Percentiles rank a stretch among this genome's conserved stretches.
Evolutionary conservation across 371 early-diverging fungal species (phyloP).

Genomic region (Lichtheimia ornata): DNA sequence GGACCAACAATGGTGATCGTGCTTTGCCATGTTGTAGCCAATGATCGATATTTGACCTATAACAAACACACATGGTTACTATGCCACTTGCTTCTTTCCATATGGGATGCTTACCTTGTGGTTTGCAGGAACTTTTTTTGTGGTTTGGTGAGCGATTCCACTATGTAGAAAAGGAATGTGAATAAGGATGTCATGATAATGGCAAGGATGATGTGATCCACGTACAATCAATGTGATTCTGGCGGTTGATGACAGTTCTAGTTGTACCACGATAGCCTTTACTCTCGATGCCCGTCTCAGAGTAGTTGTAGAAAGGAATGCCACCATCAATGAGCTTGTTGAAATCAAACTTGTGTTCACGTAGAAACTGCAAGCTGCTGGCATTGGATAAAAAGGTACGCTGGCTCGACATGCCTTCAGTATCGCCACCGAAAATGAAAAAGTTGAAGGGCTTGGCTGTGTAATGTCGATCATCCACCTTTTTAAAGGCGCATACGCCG

Average conservation of each 20-base stretch:
- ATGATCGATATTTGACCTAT: conserved; percentile 16
- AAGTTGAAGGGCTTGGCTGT: conserved; percentile 83
- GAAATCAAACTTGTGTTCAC: conserved; percentile 76
- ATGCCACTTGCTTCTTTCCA: neutral
- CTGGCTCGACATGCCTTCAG: conserved; percentile 33
- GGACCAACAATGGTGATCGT: conserved; percentile 34
- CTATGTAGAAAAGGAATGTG: neutral
- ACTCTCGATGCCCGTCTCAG: conserved; percentile 17
- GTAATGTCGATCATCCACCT: conserved; percentile 53
- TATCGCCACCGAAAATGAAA: conserved; percentile 74
- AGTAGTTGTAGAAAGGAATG: conserved; percentile 43
- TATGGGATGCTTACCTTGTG: neutral
- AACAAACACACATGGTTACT: neutral
- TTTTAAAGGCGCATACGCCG: conserved; percentile 77
- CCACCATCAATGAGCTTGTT: conserved; percentile 61
- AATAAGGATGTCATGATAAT: neutral
- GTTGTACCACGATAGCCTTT: neutral
- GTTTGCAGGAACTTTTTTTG: conserved; percentile 5
- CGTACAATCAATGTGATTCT: conserved; percentile 7
- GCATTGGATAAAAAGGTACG: conserved; percentile 64
- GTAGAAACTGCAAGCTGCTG: conserved; percentile 54
- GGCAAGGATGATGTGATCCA: neutral
- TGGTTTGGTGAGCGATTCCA: conserved; percentile 5
- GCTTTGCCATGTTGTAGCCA: conserved; percentile 40
- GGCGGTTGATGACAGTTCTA: neutral